phyloP scores from a whole-genome alignment of 2,329 filamentous ascomycete species.

The Cordyceps militaris region DNA sequence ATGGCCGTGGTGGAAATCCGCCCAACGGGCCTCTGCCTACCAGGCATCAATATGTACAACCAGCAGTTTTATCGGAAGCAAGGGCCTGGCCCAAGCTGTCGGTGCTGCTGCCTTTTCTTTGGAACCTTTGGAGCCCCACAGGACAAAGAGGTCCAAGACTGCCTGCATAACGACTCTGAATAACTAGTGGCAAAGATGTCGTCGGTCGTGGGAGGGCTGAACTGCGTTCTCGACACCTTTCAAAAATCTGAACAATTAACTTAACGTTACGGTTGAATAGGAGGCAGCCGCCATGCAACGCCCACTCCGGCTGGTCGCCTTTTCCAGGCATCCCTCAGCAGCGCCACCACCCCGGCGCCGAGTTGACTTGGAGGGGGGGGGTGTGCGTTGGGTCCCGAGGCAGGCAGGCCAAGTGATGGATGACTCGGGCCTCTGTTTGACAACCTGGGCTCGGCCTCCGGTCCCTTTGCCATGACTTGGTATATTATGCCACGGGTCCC shows the following conservation, averaged over 20 bases:
- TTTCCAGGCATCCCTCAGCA: not conserved
- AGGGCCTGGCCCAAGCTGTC: not conserved
- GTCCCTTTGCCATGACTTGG: not conserved
- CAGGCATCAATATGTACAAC: not conserved
- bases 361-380: constrained; percentile 2
- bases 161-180: too few relatives aligned
- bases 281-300: not conserved
- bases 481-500: constrained; percentile 8
- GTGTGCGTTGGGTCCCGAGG: constrained; percentile 12
- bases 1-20: not conserved
- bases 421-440: constrained; percentile 10
- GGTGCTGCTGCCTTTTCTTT: not conserved
- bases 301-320: constrained; percentile 6
- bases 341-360: not conserved
- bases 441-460: not conserved
- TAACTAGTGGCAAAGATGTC: too few relatives aligned
- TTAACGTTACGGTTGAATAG: not conserved
- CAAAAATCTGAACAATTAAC: too few relatives aligned
- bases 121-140: too few relatives aligned
- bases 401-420: constrained; percentile 5
- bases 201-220: too few relatives aligned
- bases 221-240: too few relatives aligned
- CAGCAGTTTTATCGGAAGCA: not conserved
- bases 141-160: too few relatives aligned
- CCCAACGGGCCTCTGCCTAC: not conserved